Conservation (phyloP, 257 asterid species). For the Verbena officinalis region DNA sequence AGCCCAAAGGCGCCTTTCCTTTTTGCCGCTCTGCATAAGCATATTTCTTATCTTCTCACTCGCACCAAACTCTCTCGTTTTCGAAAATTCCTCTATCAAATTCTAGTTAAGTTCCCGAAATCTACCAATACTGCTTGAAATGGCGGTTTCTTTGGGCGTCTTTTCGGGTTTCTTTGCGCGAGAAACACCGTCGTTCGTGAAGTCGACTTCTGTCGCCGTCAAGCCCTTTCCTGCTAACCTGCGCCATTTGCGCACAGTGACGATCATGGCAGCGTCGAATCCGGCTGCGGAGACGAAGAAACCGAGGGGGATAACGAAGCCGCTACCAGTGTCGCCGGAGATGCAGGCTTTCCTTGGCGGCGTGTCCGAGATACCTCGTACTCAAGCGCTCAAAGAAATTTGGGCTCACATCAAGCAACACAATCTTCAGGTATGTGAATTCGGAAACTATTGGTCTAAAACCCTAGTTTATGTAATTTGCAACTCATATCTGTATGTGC, state of each 20-base stretch:
- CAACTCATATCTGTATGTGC: too few species aligned
- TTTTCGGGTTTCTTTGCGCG: constrained; percentile 39
- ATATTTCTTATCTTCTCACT: neutral
- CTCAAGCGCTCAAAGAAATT: constrained; percentile 74
- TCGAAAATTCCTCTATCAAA: too few species aligned
- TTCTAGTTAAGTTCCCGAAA: too few species aligned
- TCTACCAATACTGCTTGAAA: too few species aligned
- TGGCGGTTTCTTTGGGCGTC: constrained; percentile 52
- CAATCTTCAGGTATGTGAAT: constrained; percentile 69
- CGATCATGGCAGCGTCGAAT: constrained; percentile 58
- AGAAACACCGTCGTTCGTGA: constrained; percentile 41
- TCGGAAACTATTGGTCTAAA: neutral
- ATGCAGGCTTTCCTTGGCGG: constrained; percentile 90
- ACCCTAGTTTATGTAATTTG: neutral
- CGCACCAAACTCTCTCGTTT: constrained; percentile 5
- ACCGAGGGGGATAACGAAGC: constrained; percentile 87
- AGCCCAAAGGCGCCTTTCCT: constrained; percentile 35
- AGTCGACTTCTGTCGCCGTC: constrained; percentile 31
- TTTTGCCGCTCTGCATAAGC: constrained; percentile 28
- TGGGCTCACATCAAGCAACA: constrained; percentile 80
- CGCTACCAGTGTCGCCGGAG: constrained; percentile 76
- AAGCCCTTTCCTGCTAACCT: constrained; percentile 30
- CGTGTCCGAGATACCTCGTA: constrained; percentile 76
- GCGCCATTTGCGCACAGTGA: constrained; percentile 39
- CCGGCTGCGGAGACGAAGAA: constrained; percentile 66